Evolutionary conservation across 139 green algal genomes (phyloP).

Genomic region (Parachlorella kessleri): DNA sequence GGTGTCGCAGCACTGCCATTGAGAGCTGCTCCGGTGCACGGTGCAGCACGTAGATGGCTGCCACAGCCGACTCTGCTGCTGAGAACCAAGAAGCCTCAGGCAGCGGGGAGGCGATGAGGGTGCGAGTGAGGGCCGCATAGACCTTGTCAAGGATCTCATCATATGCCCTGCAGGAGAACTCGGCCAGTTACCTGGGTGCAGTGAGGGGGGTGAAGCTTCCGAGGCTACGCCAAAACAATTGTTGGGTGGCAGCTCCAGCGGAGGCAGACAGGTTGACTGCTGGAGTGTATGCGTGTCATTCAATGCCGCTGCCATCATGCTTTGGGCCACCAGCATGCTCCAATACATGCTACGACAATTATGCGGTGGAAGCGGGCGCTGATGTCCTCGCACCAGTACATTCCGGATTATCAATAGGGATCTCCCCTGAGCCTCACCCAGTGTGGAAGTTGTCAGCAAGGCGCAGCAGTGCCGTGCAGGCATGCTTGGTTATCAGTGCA

Average conservation of each 20-base stretch:
- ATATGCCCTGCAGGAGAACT: constrained; percentile 31
- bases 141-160: constrained; percentile 33
- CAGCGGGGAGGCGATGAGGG: constrained; percentile 48
- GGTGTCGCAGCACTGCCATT: constrained; percentile 47
- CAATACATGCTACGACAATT: no score
- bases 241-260: no score
- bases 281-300: no score
- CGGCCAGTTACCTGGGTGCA: no score
- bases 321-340: no score
- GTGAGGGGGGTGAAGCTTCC: no score
- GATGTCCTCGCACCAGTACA: no score
- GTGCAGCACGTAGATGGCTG: constrained; percentile 83
- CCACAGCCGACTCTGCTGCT: constrained; percentile 73
- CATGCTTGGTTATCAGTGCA: constrained; percentile 60
- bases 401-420: no score
- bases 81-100: constrained; percentile 67
- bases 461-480: constrained; percentile 49
- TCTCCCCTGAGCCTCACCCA: constrained; percentile 5
- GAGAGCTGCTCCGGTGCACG: constrained; percentile 64
- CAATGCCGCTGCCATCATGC: no score
- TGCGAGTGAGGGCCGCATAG: constrained; percentile 43
- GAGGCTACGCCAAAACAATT: no score
- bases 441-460: constrained; percentile 28
- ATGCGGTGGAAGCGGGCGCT: no score
- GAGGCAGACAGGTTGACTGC: no score